Conservation (phyloP, 495 filamentous ascomycete species). For the Penicillium coffeae region DNA sequence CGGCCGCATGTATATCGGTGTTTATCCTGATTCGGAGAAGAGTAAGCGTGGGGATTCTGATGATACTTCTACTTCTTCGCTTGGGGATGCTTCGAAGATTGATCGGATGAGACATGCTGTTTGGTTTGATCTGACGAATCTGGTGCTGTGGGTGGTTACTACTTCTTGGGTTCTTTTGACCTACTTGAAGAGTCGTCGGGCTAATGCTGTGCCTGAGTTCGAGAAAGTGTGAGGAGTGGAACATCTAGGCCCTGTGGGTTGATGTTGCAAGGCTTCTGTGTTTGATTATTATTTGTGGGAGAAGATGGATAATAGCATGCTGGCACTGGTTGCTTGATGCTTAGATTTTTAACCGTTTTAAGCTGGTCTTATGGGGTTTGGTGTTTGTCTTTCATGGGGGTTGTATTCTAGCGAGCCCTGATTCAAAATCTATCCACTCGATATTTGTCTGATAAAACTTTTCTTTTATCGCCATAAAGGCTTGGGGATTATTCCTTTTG, state of each 20-base stretch:
- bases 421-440: too few species aligned
- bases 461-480: too few species aligned
- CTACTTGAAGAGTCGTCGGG: conserved; percentile 31
- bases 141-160: conserved; percentile 67
- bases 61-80: conserved; percentile 10
- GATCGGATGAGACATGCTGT: conserved; percentile 80
- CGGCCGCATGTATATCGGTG: conserved; percentile 72
- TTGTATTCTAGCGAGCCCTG: too few species aligned
- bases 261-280: not conserved
- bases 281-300: not conserved
- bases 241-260: conserved; percentile 2
- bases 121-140: conserved; percentile 74
- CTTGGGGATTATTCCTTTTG: too few species aligned
- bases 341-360: not conserved
- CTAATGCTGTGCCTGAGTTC: not conserved
- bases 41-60: conserved; percentile 18
- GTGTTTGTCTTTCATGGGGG: too few species aligned
- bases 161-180: conserved; percentile 38
- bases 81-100: conserved; percentile 37
- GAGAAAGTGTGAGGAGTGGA: conserved; percentile 25
- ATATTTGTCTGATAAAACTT: too few species aligned
- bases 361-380: too few species aligned
- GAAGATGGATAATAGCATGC: not conserved
- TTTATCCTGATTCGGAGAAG: conserved; percentile 38
- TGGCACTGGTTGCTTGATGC: not conserved